Evolutionary conservation across 2,329 filamentous ascomycete genomes (phyloP).

Genomic region (Parastagonospora nodorum): DNA sequence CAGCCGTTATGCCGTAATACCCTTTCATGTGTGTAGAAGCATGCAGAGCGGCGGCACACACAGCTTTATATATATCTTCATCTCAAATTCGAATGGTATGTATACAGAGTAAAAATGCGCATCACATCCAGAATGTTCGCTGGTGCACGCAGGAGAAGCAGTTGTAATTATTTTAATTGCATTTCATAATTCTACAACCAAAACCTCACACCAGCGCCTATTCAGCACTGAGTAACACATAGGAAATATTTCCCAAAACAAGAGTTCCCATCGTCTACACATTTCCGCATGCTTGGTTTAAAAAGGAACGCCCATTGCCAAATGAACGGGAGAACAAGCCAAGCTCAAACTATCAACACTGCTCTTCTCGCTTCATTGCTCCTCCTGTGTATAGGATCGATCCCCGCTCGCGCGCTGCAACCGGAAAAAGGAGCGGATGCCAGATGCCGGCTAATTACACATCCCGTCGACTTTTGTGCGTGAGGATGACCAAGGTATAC

Average conservation of each 20-base stretch:
- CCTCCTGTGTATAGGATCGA: not conserved
- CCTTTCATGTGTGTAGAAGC: too few species aligned
- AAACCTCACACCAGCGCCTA: not conserved
- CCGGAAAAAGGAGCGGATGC: slow-evolving; percentile 17
- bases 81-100: too few species aligned
- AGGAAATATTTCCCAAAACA: not conserved
- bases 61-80: too few species aligned
- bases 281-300: slow-evolving; percentile 1
- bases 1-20: too few species aligned
- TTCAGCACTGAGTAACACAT: not conserved
- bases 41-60: too few species aligned
- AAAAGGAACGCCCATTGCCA: not conserved
- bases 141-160: not conserved
- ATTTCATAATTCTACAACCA: slow-evolving; percentile 1
- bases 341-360: not conserved
- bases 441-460: slow-evolving; percentile 34
- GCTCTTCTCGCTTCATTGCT: not conserved
- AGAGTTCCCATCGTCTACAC: slow-evolving; percentile 18
- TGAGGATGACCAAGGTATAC: slow-evolving; percentile 23
- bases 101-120: too few species aligned
- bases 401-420: slow-evolving; percentile 3
- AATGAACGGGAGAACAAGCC: not conserved
- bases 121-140: too few species aligned
- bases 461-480: slow-evolving; percentile 27
- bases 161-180: not conserved